Percentiles rank a stretch among this genome's conserved stretches.
Evolutionary conservation across 2,329 filamentous ascomycete genomes (phyloP).

Genomic region (Cytospora paraplurivora): DNA sequence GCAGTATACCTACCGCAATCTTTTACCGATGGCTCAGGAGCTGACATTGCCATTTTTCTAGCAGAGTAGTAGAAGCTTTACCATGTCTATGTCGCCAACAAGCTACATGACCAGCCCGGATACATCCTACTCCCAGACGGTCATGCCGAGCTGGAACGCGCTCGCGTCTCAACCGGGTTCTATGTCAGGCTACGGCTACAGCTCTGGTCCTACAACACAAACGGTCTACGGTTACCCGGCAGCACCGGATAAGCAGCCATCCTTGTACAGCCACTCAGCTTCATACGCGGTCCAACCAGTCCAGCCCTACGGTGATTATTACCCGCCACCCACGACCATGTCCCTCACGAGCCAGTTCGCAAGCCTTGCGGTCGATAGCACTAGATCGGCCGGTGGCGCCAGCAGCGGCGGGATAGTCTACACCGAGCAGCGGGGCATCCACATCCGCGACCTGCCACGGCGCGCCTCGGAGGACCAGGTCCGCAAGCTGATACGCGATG

Average conservation of each 20-base stretch:
- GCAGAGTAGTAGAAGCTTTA: conserved; percentile 16
- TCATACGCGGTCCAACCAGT: conserved; percentile 24
- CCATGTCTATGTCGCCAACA: conserved; percentile 15
- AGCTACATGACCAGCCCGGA: conserved; percentile 20
- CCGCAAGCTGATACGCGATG: conserved; percentile 25
- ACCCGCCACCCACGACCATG: conserved; percentile 10
- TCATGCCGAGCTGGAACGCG: conserved; percentile 14
- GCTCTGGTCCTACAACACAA: conserved; percentile 6
- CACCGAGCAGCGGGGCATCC: conserved; percentile 29
- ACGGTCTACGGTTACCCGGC: conserved; percentile 6
- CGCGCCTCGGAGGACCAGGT: conserved; percentile 24
- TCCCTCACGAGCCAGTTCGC: conserved; percentile 19
- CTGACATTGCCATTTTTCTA: conserved; percentile 14
- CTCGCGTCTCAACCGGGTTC: not conserved
- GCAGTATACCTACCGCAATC: conserved; percentile 5
- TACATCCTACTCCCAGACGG: conserved; percentile 13
- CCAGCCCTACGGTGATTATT: conserved; percentile 22
- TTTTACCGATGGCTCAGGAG: conserved; percentile 7
- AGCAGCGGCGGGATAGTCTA: conserved; percentile 17
- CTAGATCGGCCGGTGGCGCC: not conserved
- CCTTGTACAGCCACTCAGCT: conserved; percentile 15
- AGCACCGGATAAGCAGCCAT: conserved; percentile 8
- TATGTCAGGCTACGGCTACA: conserved; percentile 14
- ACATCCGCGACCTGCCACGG: conserved; percentile 26
- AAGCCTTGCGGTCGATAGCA: conserved; percentile 1